A percentile compares a stretch with the other conserved stretches of the same genome.
phyloP scores from a whole-genome alignment of 805 yeast species.

The Ogataea zsoltii region DNA sequence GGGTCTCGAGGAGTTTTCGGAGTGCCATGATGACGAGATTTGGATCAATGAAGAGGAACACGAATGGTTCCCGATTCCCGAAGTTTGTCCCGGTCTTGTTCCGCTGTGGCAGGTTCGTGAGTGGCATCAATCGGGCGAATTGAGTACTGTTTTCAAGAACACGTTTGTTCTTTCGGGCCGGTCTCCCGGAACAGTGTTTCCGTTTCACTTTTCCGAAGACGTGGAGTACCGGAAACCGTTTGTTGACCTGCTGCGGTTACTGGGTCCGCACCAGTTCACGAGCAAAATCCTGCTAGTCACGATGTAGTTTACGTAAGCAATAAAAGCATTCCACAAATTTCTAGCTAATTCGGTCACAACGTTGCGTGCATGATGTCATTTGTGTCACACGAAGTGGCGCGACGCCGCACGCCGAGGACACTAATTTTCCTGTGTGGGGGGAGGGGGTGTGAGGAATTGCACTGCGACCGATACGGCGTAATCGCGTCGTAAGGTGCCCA shows the following conservation, averaged over 20 bases:
- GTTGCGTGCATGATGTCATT: slow-evolving; percentile 5
- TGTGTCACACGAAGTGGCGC: slow-evolving; percentile 4
- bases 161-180: slow-evolving; percentile 5
- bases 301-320: neutral
- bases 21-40: slow-evolving; percentile 15
- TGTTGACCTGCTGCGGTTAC: slow-evolving; percentile 44
- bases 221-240: slow-evolving; percentile 29
- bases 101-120: slow-evolving; percentile 48
- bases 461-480: no score
- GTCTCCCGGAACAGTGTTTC: neutral
- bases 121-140: slow-evolving; percentile 33
- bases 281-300: slow-evolving; percentile 26
- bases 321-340: neutral
- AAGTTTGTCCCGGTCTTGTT: slow-evolving; percentile 50
- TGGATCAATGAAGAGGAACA: slow-evolving; percentile 11
- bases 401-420: slow-evolving; percentile 8
- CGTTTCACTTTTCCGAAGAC: slow-evolving; percentile 13
- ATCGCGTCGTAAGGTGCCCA: no score
- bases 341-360: slow-evolving; percentile 4
- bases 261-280: slow-evolving; percentile 41
- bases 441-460: neutral
- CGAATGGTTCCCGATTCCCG: slow-evolving; percentile 34
- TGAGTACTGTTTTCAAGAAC: slow-evolving; percentile 10
- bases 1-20: slow-evolving; percentile 14
- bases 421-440: neutral